Percentiles rank a stretch among this genome's conserved stretches.
Evolutionary conservation across 2,329 filamentous ascomycete genomes (phyloP).

Genomic region (Xylaria hypoxylon): DNA sequence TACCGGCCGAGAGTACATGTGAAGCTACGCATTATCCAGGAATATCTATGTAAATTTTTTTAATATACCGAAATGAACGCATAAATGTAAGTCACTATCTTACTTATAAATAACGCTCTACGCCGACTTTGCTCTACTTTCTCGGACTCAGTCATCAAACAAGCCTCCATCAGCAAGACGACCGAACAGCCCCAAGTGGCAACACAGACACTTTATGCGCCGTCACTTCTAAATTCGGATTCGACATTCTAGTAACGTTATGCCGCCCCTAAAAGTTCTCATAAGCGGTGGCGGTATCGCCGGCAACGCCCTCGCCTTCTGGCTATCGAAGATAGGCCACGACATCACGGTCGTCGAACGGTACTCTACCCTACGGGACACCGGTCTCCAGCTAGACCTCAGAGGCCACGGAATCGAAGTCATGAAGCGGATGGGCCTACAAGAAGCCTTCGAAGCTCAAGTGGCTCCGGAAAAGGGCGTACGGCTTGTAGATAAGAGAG

Average conservation of each 20-base stretch:
- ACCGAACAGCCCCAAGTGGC: background rate
- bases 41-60: background rate
- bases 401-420: slow-evolving; percentile 63
- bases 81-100: background rate
- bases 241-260: slow-evolving; percentile 27
- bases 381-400: slow-evolving; percentile 67
- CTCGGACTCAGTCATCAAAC: background rate
- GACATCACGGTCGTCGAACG: slow-evolving; percentile 58
- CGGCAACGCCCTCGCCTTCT: slow-evolving; percentile 61
- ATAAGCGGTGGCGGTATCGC: slow-evolving; percentile 54
- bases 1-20: slow-evolving; percentile 20
- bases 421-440: slow-evolving; percentile 63
- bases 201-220: background rate
- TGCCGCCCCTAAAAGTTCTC: slow-evolving; percentile 50
- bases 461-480: slow-evolving; percentile 60
- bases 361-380: slow-evolving; percentile 55
- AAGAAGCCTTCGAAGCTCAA: slow-evolving; percentile 57
- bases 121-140: background rate
- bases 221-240: background rate
- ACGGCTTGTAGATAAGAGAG: slow-evolving; percentile 55
- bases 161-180: background rate
- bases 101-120: slow-evolving; percentile 21
- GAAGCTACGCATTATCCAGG: background rate
- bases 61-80: slow-evolving; percentile 23
- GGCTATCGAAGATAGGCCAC: slow-evolving; percentile 57